These are phyloP conservation scores for Lomentospora prolificans DNA, from an alignment of 2,329 filamentous ascomycete genomes.

Conservation along the genomic window DNA sequence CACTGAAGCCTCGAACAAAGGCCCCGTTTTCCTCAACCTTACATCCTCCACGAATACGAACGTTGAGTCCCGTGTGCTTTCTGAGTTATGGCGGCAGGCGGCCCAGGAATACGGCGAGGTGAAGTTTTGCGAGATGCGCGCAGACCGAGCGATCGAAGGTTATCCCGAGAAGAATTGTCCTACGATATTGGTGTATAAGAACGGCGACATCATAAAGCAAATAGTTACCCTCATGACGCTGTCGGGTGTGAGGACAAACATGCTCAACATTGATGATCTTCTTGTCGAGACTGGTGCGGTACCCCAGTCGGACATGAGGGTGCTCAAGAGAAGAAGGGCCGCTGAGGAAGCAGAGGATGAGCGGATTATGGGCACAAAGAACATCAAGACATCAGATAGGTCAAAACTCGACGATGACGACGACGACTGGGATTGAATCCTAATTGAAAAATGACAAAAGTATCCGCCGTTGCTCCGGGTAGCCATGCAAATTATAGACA, in stretches of 20 bases:
- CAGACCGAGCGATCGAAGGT: slow-evolving; percentile 86
- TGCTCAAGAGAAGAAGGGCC: slow-evolving; percentile 51
- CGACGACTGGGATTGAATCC: slow-evolving; percentile 46
- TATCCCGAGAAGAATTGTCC: slow-evolving; percentile 94
- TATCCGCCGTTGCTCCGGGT: slow-evolving; percentile 4
- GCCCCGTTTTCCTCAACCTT: slow-evolving; percentile 66
- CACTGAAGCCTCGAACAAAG: slow-evolving; percentile 73
- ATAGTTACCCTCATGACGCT: slow-evolving; percentile 80
- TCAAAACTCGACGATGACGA: slow-evolving; percentile 41
- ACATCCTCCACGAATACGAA: slow-evolving; percentile 72
- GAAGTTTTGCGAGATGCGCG: slow-evolving; percentile 95
- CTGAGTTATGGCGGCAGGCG: slow-evolving; percentile 76
- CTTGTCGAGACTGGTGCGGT: slow-evolving; percentile 77
- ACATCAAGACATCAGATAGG: slow-evolving; percentile 39
- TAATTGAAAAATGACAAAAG: slow-evolving; percentile 16
- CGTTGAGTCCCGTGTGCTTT: slow-evolving; percentile 72
- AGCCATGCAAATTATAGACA: background rate
- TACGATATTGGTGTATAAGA: slow-evolving; percentile 84
- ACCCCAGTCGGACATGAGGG: slow-evolving; percentile 65
- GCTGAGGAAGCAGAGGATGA: slow-evolving; percentile 54
- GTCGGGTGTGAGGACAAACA: slow-evolving; percentile 58
- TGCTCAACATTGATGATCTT: slow-evolving; percentile 70
- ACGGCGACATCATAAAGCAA: slow-evolving; percentile 86
- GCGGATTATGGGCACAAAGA: slow-evolving; percentile 33
- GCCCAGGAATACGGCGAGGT: slow-evolving; percentile 82